These are phyloP conservation scores for Fragilariopsis cylindrus DNA, from an alignment of 108 stramenopile genomes.

Conservation along the genomic window DNA sequence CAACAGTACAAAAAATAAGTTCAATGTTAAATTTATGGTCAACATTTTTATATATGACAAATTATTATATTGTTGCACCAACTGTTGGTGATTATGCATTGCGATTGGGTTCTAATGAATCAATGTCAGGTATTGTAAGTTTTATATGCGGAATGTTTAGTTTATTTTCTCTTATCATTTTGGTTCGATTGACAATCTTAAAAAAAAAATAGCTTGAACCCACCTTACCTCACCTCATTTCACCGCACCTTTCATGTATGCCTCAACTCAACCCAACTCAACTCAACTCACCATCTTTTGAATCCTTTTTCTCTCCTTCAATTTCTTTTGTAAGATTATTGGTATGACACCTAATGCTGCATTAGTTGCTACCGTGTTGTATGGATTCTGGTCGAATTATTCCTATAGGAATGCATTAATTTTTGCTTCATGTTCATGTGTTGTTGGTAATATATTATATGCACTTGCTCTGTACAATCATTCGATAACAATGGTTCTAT, in stretches of 20 bases:
- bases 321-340: constrained; percentile 53
- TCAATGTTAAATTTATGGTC: constrained; percentile 81
- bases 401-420: constrained; percentile 83
- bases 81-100: constrained; percentile 80
- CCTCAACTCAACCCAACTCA: too few relatives aligned
- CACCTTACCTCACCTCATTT: too few relatives aligned
- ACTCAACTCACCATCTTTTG: background rate
- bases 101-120: constrained; percentile 68
- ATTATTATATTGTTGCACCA: constrained; percentile 94
- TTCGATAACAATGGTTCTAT: constrained; percentile 74
- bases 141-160: background rate
- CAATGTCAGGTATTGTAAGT: constrained; percentile 61
- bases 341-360: constrained; percentile 92
- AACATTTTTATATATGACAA: constrained; percentile 91
- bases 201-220: too few relatives aligned
- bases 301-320: background rate
- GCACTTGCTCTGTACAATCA: constrained; percentile 76
- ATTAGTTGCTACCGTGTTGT: constrained; percentile 72
- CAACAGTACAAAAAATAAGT: constrained; percentile 20
- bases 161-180: too few relatives aligned
- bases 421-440: constrained; percentile 68
- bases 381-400: too few relatives aligned
- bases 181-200: too few relatives aligned
- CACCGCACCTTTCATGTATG: too few relatives aligned
- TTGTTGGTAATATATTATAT: constrained; percentile 87